phyloP scores from a whole-genome alignment of 2,329 filamentous ascomycete genomes.

The Fusarium tuaranense region DNA sequence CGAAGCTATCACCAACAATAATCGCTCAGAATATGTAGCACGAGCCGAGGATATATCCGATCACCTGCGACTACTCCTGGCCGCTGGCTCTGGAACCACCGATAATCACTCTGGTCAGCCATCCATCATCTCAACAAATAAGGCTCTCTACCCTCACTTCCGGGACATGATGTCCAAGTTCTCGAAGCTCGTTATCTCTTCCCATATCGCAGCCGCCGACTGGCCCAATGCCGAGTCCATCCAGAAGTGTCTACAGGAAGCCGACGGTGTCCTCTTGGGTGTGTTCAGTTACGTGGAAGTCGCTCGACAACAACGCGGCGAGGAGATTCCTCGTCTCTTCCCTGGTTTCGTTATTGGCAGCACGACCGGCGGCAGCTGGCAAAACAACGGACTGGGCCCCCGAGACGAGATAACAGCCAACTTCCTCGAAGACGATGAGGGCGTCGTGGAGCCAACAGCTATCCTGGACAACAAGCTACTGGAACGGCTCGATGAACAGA shows the following conservation, averaged over 20 bases:
- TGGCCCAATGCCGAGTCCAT: constrained; percentile 95
- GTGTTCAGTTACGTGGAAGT: constrained; percentile 98
- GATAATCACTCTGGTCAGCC: constrained; percentile 99
- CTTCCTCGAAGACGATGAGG: constrained; percentile 87
- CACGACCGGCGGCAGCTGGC: constrained; percentile 88
- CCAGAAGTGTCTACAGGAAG: constrained; percentile 95
- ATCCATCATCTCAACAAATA: constrained; percentile 99
- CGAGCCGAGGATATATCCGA: constrained; percentile 98
- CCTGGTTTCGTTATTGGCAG: constrained; percentile 94
- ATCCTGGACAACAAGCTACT: constrained; percentile 81
- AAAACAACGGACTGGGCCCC: constrained; percentile 73
- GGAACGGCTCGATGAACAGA: constrained; percentile 86
- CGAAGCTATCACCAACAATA: constrained; percentile 85
- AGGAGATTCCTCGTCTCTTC: constrained; percentile 91
- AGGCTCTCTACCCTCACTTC: constrained; percentile 96
- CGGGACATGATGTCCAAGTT: constrained; percentile 99
- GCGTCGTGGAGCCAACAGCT: constrained; percentile 75
- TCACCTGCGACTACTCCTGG: constrained; percentile 91
- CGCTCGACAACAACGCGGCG: constrained; percentile 90
- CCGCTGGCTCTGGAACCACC: constrained; percentile 94
- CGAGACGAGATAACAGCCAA: constrained; percentile 82
- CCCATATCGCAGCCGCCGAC: constrained; percentile 95
- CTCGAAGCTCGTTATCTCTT: constrained; percentile 98
- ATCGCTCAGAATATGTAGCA: constrained; percentile 90
- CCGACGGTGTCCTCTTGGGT: constrained; percentile 93